Evolutionary conservation across 257 asterid genomes (phyloP).

Genomic region (Solanum gracilifrons): DNA sequence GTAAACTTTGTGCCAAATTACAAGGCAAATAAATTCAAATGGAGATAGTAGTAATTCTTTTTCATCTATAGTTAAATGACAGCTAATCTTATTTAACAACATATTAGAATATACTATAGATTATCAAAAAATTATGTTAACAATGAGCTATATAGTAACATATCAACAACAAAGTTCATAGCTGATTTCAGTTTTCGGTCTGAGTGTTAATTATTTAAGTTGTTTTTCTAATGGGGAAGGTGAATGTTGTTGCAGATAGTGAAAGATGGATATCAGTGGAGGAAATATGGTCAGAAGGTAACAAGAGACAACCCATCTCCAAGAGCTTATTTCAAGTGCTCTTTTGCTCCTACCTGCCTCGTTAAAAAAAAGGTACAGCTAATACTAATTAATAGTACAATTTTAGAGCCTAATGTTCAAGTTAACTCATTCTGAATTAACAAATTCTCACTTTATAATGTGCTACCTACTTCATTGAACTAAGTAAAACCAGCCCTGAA

Average conservation of each 20-base stretch:
- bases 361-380: constrained; percentile 76
- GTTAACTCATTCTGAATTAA: too few relatives aligned
- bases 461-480: too few relatives aligned
- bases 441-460: too few relatives aligned
- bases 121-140: too few relatives aligned
- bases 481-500: too few relatives aligned
- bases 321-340: constrained; percentile 92
- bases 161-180: neutral
- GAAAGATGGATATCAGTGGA: constrained; percentile 91
- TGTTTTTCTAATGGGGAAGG: neutral
- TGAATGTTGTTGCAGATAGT: constrained; percentile 37
- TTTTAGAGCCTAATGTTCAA: neutral
- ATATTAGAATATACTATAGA: too few relatives aligned
- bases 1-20: too few relatives aligned
- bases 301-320: constrained; percentile 92
- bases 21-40: too few relatives aligned
- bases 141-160: neutral
- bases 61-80: neutral
- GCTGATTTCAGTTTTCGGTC: neutral
- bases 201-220: too few relatives aligned
- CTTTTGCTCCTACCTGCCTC: constrained; percentile 87
- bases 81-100: too few relatives aligned
- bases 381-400: neutral
- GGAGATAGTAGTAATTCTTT: too few relatives aligned
- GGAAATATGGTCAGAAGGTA: constrained; percentile 94